Conservation (phyloP, 371 early-diverging fungal species). For the Rhizopus sp. region DNA sequence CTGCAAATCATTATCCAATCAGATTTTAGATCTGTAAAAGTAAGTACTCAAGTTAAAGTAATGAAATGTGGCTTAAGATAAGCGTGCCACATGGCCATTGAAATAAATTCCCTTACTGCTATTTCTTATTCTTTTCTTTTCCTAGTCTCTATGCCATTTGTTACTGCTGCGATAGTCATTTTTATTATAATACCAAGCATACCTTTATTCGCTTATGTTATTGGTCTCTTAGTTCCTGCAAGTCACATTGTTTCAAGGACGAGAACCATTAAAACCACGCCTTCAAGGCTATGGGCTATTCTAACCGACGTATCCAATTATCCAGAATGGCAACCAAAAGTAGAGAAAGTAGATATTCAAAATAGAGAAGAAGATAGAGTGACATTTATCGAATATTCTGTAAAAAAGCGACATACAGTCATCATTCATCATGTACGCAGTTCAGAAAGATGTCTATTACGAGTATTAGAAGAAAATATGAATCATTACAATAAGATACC, state of each 20-base stretch:
- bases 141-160: not conserved
- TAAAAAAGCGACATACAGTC: constrained; percentile 28
- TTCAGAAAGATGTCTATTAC: constrained; percentile 21
- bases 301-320: constrained; percentile 32
- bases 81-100: too few relatives aligned
- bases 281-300: constrained; percentile 33
- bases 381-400: constrained; percentile 33
- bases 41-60: too few relatives aligned
- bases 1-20: too few relatives aligned
- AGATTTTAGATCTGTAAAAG: too few relatives aligned
- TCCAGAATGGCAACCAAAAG: constrained; percentile 39
- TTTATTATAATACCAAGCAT: constrained; percentile 6
- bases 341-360: constrained; percentile 23
- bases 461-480: constrained; percentile 35
- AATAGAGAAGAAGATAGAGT: constrained; percentile 12
- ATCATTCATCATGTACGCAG: constrained; percentile 35
- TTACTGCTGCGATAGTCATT: not conserved
- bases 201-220: constrained; percentile 16
- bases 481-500: constrained; percentile 14
- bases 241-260: constrained; percentile 23
- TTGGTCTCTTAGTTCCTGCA: constrained; percentile 21
- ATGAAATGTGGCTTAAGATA: too few relatives aligned
- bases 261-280: constrained; percentile 9
- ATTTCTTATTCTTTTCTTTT: constrained; percentile 1
- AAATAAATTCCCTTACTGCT: too few relatives aligned